These are phyloP conservation scores for Aphanomyces cochlioides DNA, from an alignment of 352 stramenopile species.

Conservation along the genomic window DNA sequence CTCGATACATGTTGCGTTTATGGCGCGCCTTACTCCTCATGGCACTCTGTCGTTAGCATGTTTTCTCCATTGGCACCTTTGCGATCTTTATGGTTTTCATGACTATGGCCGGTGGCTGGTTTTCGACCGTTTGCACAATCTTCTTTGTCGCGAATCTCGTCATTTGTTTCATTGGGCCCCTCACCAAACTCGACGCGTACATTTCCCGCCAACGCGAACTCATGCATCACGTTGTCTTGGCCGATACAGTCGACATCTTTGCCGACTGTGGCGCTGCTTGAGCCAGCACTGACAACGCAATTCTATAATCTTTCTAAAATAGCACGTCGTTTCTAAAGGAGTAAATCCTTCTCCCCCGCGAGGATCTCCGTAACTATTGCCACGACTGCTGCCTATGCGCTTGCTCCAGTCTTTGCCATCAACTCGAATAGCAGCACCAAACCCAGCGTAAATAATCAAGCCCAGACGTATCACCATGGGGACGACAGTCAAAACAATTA, in stretches of 20 bases:
- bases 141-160: slow-evolving; percentile 12
- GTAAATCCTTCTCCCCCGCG: no score
- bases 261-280: background rate
- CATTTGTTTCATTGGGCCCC: slow-evolving; percentile 14
- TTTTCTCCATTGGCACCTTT: slow-evolving; percentile 4
- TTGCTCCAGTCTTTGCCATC: no score
- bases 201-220: background rate
- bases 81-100: slow-evolving; percentile 5
- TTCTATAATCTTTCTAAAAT: no score
- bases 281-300: no score
- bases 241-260: slow-evolving; percentile 19
- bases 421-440: no score
- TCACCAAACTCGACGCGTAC: slow-evolving; percentile 14
- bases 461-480: no score
- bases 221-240: background rate
- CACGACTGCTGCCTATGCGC: no score
- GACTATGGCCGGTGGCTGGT: slow-evolving; percentile 3
- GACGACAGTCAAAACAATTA: no score
- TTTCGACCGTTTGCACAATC: background rate
- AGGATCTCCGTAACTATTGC: no score
- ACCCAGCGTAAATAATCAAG: no score
- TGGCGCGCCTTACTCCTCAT: background rate
- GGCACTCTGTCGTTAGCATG: background rate
- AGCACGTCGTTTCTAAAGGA: no score
- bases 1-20: background rate